phyloP scores from a whole-genome alignment of 768 basidiomycete genomes.

The Mycena vitilis region DNA sequence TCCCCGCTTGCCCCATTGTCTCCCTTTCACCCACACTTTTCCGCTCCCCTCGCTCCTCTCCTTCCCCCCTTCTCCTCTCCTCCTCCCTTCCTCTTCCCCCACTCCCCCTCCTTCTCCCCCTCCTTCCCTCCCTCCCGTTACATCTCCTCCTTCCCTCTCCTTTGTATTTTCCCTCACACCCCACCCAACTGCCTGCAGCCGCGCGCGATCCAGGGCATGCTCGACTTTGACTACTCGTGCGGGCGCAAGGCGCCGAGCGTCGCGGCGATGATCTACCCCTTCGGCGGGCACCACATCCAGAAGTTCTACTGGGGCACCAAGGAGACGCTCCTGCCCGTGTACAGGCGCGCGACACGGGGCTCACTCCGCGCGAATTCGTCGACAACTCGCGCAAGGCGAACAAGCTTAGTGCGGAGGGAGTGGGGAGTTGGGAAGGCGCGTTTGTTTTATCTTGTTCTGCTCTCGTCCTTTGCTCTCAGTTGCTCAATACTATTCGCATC shows the following conservation, averaged over 20 bases:
- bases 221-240: conserved; percentile 99
- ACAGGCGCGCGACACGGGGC: conserved; percentile 93
- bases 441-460: background rate
- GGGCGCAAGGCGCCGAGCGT: conserved; percentile 91
- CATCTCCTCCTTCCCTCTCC: too few relatives aligned
- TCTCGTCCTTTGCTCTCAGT: conserved; percentile 17
- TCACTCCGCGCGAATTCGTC: too few relatives aligned
- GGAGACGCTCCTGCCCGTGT: conserved; percentile 98
- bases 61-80: too few relatives aligned
- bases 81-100: too few relatives aligned
- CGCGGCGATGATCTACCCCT: conserved; percentile 99
- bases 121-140: too few relatives aligned
- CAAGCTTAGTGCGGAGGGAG: too few relatives aligned
- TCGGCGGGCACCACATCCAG: conserved; percentile 99
- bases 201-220: conserved; percentile 95
- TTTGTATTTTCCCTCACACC: too few relatives aligned
- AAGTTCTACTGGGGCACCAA: conserved; percentile 99
- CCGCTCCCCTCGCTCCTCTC: too few relatives aligned
- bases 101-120: too few relatives aligned
- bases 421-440: conserved; percentile 84
- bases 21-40: too few relatives aligned
- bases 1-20: too few relatives aligned
- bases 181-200: conserved; percentile 99
- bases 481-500: background rate
- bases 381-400: conserved; percentile 98